Evolutionary conservation across 192 early-diverging fungal species (phyloP).

Genomic region (Umbelopsis sp.): DNA sequence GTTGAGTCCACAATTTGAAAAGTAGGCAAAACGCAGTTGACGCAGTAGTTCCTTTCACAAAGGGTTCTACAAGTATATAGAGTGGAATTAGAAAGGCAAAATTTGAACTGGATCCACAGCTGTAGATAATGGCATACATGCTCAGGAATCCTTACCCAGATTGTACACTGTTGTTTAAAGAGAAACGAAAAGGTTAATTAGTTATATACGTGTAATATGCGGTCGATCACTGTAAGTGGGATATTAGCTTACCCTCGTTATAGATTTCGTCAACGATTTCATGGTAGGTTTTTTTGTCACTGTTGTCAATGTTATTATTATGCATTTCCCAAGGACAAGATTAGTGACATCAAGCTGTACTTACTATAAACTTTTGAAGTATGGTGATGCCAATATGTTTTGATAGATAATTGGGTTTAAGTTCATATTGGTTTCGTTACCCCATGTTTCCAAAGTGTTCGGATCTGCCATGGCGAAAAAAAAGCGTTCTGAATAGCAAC

Average conservation of each 20-base stretch:
- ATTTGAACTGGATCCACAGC: not conserved
- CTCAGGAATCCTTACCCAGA: constrained; percentile 32
- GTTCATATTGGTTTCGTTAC: constrained; percentile 83
- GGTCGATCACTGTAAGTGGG: not conserved
- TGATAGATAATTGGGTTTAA: constrained; percentile 71
- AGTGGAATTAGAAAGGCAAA: constrained; percentile 16
- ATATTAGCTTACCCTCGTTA: constrained; percentile 52
- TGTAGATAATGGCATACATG: constrained; percentile 18
- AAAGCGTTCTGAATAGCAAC: too few relatives aligned
- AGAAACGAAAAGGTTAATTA: not conserved
- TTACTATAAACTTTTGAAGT: constrained; percentile 75
- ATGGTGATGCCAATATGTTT: constrained; percentile 73
- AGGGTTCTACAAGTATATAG: constrained; percentile 62
- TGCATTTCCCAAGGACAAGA: not conserved
- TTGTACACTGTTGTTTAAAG: constrained; percentile 32
- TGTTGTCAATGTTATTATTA: constrained; percentile 22
- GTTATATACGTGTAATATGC: not conserved
- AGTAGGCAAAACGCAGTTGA: constrained; percentile 84
- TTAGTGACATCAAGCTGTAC: constrained; percentile 21
- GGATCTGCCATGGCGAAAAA: constrained; percentile 25
- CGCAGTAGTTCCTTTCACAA: constrained; percentile 74
- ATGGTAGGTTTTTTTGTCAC: constrained; percentile 74
- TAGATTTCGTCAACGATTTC: constrained; percentile 79
- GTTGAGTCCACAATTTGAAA: constrained; percentile 82
- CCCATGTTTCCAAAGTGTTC: constrained; percentile 67